Percentiles rank a stretch among this genome's conserved stretches.
These are phyloP conservation scores for Cladobotryum protrusum DNA, from an alignment of 2,329 filamentous ascomycete species.

Conservation along the genomic window DNA sequence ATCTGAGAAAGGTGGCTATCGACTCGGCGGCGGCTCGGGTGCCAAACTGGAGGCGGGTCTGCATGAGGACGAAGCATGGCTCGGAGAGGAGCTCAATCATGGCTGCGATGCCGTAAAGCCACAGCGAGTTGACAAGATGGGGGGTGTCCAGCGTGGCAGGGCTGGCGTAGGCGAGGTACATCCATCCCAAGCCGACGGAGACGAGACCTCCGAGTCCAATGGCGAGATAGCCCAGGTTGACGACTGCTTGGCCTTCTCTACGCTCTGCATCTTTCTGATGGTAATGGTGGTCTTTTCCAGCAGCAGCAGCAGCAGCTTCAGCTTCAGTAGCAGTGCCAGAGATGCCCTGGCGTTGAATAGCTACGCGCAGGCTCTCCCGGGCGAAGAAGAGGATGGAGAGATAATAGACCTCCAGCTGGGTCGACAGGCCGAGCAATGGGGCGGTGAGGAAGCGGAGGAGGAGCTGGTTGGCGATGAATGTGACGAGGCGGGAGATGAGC, in stretches of 20 bases:
- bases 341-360: conserved; percentile 68
- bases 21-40: conserved; percentile 78
- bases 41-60: conserved; percentile 73
- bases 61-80: conserved; percentile 82
- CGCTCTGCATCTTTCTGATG: conserved; percentile 12
- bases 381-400: conserved; percentile 93
- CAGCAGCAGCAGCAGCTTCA: neutral
- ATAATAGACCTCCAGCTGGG: conserved; percentile 89
- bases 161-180: conserved; percentile 56
- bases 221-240: conserved; percentile 84
- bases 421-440: conserved; percentile 73
- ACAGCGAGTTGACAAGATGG: conserved; percentile 51
- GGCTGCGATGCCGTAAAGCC: conserved; percentile 51
- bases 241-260: conserved; percentile 61
- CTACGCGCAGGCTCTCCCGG: conserved; percentile 83
- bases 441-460: conserved; percentile 85
- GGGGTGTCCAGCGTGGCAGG: conserved; percentile 50
- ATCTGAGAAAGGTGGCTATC: conserved; percentile 71
- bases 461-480: conserved; percentile 87
- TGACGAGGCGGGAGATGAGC: conserved; percentile 77
- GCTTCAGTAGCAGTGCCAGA: conserved; percentile 9
- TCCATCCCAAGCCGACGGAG: conserved; percentile 55
- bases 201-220: conserved; percentile 62
- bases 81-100: conserved; percentile 76
- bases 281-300: conserved; percentile 11